Evolutionary conservation across 306 rosid genomes (phyloP), one percentile per base, ranked within the genome.

Genomic region (Vigna unguiculata): DNA sequence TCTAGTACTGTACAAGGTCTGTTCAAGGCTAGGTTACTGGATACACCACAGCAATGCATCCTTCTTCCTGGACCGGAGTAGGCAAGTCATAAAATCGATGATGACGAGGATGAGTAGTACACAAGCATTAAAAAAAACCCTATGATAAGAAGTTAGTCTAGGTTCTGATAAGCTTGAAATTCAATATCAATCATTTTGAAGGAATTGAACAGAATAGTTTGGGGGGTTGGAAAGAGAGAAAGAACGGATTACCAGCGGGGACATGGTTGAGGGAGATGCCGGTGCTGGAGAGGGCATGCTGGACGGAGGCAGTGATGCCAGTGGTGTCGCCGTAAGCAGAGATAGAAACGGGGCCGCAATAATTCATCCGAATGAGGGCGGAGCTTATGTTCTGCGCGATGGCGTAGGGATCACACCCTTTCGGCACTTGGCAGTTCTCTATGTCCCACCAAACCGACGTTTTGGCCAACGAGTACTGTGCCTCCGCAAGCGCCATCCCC

Each of bases 361-460:
- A 93, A 81, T 87, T 89, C 83, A 89, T 89, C 20, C 85, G 77
- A 9, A 83, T 89, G 1, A 93, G 94, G 1, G 96, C 98, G 1
- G 98, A 93, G 30, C 94, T 93, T 3, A 93, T 93, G 58, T 93
- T 89, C 88, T 90, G 98, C 0, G 98, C 98, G 71, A 93, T 93
- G 30, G 92, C 76, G 79, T 93, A 94, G 0, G 86, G 81, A 69
- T 93, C 94, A 76, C 85, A 87, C 2, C 72, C 85, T 67, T 84
- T 89, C 0, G 93, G 94, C 0, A 93, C 98, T 17, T 90, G 98
- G 51, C 98, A 93, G 84, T 93, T 93, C 84, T 93, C 98, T 54
- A 93, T 93, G 64, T 93, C 98, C 98, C 98, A 93, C 98, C 98
- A 93, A 55, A 93, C 94, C 3, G 98, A 93, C 0, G 86, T 90